phyloP scores from a whole-genome alignment of 1,139 yeast species.

The Sugiyamaella castrensis region DNA sequence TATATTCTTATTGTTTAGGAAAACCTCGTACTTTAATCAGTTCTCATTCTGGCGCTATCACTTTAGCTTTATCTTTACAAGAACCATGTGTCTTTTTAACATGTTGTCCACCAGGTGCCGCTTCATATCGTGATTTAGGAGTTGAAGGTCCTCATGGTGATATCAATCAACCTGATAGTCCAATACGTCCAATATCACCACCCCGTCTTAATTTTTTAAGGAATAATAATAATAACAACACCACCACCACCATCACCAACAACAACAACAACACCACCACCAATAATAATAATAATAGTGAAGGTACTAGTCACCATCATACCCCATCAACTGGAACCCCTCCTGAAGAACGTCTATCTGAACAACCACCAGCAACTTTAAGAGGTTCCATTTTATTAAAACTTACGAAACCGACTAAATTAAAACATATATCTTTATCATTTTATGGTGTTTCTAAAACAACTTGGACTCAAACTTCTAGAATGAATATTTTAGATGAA shows the following conservation, averaged over 20 bases:
- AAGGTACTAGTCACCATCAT: neutral
- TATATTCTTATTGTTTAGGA: slow-evolving; percentile 34
- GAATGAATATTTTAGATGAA: slow-evolving; percentile 20
- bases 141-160: slow-evolving; percentile 10
- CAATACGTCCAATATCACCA: neutral
- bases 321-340: neutral
- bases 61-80: slow-evolving; percentile 35
- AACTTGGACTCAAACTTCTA: slow-evolving; percentile 61
- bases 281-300: neutral
- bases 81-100: slow-evolving; percentile 36
- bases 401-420: slow-evolving; percentile 65
- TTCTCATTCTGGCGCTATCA: slow-evolving; percentile 36
- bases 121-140: slow-evolving; percentile 13
- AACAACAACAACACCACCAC: too few species aligned
- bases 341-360: slow-evolving; percentile 26
- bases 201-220: neutral
- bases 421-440: slow-evolving; percentile 58
- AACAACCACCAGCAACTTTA: slow-evolving; percentile 68
- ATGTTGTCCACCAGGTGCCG: slow-evolving; percentile 18
- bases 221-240: neutral
- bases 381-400: slow-evolving; percentile 77
- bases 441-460: slow-evolving; percentile 72
- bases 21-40: slow-evolving; percentile 33
- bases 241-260: too few species aligned
- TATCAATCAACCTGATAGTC: neutral